Base-by-base conservation (phyloP, 805 yeast genomes). In the Zygosaccharomyces lentus region DNA sequence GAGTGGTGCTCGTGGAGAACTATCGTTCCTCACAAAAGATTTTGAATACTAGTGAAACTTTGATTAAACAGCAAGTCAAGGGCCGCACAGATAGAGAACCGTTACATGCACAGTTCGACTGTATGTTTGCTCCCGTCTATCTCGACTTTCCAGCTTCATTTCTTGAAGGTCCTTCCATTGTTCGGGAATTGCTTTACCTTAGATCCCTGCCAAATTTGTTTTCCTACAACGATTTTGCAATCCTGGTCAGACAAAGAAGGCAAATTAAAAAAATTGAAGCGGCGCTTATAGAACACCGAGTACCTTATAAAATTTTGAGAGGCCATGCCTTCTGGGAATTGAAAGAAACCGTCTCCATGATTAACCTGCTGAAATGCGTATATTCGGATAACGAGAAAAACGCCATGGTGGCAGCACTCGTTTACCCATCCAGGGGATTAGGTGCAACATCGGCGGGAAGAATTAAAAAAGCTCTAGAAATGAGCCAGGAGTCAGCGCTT, bases 271-370 rank as follows among this genome's bases (percentile, higher is more conserved):
- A 65, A 3, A 67, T 89, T 7, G 96, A 89, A 58, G 75, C 74
- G 26, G 84, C 78, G 15, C 66, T 91, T 19, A 70, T 78, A 1
- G 71, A 67, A 39, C 61, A 65, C 2, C 68, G 75, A 3, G 74
- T 89, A 2, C 89, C 93, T 0, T 85, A 86, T 56, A 65, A 67
- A 7, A 74, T 89, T 47, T 71, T 84, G 0, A 81, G 82, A 43
- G 96, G 96, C 0, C 72, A 71, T 36, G 82, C 88, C 1, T 86
- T 88, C 56, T 87, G 95, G 91, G 87, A 84, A 34, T 64, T 83
- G 34, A 77, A 76, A 46, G 96, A 87, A 56, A 81, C 87, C 12
- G 69, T 72, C 17, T 65, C 77, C 0, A 72, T 86, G 47, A 49
- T 88, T 35, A 85, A 83, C 57, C 80, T 81, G 52, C 58, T 91